Base-by-base conservation (phyloP, 164 flowering plant species). In the Vitis riparia region DNA sequence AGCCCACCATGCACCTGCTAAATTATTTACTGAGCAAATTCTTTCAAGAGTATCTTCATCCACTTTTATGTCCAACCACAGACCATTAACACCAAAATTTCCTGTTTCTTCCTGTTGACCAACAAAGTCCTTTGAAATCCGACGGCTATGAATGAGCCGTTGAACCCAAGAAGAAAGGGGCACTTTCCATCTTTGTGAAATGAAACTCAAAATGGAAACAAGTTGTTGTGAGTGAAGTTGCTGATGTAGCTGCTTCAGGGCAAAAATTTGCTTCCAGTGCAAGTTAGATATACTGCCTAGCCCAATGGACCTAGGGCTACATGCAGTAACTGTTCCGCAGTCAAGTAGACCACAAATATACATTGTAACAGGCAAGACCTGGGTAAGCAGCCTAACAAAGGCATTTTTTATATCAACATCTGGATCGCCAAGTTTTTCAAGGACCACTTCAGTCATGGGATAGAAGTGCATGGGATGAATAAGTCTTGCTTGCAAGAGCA, bases 1-100 rank as follows among this genome's bases (percentile, higher is more conserved):
- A 72, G 93, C 93, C 99, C 97, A 94, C 91, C 94, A 92, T 59
- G 86, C 90, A 74, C 91, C 94, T 66, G 97, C 97, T 71, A 91
- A 73, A 76, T 77, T 81, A 79, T 90, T 90, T 10, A 83, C 91
- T 1, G 86, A 88, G 78, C 91, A 82, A 72, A 83, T 68, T 51
- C 74, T 85, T 76, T 88, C 90, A 73, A 94, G 89, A 75, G 83
- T 63, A 71, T 86, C 78, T 53, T 83, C 89, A 59, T 86, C 94
- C 52, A 80, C 73, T 72, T 82, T 74, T 55, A 85, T 51, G 66
- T 88, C 88, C 78, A 78, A 72, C 90, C 81, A 80, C 53, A 76
- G 57, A 65, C 75, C 81, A 83, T 71, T 75, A n/a, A 75, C 65
- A 71, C 65, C 76, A 62, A 74, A 44, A 55, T 73, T 69, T 73